phyloP scores from a whole-genome alignment of 106 monocot genomes.

The Dendrobium chrysotoxum region DNA sequence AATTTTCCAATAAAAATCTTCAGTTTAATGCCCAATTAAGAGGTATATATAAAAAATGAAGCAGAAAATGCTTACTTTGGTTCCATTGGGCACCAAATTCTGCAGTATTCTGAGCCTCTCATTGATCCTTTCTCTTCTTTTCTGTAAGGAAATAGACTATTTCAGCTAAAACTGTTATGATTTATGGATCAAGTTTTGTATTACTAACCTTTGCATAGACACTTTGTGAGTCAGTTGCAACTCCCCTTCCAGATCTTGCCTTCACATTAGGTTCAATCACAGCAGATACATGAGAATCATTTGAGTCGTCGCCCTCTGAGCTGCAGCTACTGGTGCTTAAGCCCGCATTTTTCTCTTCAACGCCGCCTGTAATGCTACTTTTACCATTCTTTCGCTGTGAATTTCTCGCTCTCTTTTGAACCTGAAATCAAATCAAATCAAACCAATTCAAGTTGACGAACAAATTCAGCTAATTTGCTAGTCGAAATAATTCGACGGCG shows the following conservation, averaged over 20 bases:
- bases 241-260: conserved; percentile 22
- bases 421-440: neutral
- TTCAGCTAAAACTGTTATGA: neutral
- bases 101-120: conserved; percentile 65
- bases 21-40: no score
- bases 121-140: conserved; percentile 85
- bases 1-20: no score
- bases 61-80: conserved; percentile 56
- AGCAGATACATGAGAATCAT: conserved; percentile 16
- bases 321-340: conserved; percentile 15
- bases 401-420: no score
- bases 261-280: conserved; percentile 8
- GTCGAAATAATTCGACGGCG: no score
- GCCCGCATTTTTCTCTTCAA: conserved; percentile 3
- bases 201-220: conserved; percentile 45
- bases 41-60: no score
- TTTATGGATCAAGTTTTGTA: neutral
- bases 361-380: neutral
- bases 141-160: conserved; percentile 27
- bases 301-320: conserved; percentile 34
- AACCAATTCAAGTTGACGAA: neutral
- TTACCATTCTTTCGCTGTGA: no score
- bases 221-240: conserved; percentile 42
- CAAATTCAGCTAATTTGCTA: no score
- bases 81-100: conserved; percentile 77